These are phyloP conservation scores for Parvularia atlantis DNA, from an alignment of 78 protist species.

Conservation along the genomic window DNA sequence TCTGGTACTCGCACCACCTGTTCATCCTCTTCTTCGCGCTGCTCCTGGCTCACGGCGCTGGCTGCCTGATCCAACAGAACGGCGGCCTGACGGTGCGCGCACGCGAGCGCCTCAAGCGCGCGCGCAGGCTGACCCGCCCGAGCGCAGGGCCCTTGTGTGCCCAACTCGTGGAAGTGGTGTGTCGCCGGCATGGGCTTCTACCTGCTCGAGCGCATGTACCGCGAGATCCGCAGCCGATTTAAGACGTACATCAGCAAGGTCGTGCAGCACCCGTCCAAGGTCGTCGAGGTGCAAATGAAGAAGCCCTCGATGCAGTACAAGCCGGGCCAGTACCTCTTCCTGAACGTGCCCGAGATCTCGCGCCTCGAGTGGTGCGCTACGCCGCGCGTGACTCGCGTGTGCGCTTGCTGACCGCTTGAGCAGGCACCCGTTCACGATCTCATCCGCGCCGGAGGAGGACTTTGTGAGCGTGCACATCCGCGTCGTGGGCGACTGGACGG, in stretches of 20 bases:
- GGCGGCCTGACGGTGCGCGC: no score
- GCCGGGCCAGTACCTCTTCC: conserved; percentile 79
- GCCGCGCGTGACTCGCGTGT: no score
- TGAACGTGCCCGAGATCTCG: conserved; percentile 63
- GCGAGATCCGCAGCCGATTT: conserved; percentile 32
- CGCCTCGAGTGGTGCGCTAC: conserved; percentile 44
- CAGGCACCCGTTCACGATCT: conserved; percentile 91
- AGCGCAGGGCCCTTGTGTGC: neutral
- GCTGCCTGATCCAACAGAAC: neutral
- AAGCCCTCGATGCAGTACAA: conserved; percentile 35
- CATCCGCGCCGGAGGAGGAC: conserved; percentile 76
- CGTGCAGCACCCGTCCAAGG: conserved; percentile 56
- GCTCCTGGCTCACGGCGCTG: no score
- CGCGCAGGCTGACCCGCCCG: neutral
- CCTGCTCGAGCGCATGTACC: conserved; percentile 53
- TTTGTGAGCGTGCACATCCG: conserved; percentile 62
- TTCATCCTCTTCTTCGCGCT: conserved; percentile 59
- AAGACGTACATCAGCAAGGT: conserved; percentile 32
- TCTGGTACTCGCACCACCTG: conserved; percentile 86
- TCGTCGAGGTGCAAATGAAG: conserved; percentile 52
- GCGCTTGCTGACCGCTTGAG: no score
- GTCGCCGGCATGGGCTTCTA: conserved; percentile 62
- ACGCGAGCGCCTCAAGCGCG: no score
- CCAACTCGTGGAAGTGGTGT: conserved; percentile 66
- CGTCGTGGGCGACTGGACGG: conserved; percentile 38